Evolutionary conservation across 73 alveolate genomes (phyloP).

Genomic region (Paramecium biaurelia): DNA sequence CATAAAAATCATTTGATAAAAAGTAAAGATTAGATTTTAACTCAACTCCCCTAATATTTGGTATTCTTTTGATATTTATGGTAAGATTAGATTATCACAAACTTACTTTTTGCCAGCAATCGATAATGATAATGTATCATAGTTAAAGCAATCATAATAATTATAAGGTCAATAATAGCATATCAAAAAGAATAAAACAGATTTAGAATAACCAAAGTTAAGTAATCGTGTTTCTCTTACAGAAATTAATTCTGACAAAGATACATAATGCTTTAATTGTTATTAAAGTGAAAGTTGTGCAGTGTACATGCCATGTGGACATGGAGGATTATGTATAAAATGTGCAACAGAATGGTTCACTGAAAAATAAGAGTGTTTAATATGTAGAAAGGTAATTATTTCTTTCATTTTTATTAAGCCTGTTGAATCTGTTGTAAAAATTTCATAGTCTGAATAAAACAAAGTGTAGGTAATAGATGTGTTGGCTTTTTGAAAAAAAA

Average conservation of each 20-base stretch:
- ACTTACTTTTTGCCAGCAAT: slow-evolving; percentile 6
- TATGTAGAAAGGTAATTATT: slow-evolving; percentile 26
- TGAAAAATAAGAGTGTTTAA: slow-evolving; percentile 9
- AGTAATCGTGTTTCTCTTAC: background rate
- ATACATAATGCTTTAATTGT: slow-evolving; percentile 7
- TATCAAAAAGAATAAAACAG: background rate
- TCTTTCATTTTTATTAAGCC: background rate
- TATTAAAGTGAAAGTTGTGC: slow-evolving; percentile 24
- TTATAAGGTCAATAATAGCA: background rate
- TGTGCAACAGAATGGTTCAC: slow-evolving; percentile 27
- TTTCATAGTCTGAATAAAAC: background rate
- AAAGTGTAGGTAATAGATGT: slow-evolving; percentile 17
- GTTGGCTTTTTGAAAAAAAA: slow-evolving; percentile 17
- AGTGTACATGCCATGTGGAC: slow-evolving; percentile 43
- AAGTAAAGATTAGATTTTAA: background rate
- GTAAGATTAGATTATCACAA: slow-evolving; percentile 9
- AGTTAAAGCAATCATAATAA: background rate
- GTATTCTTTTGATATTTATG: background rate
- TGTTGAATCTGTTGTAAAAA: slow-evolving; percentile 27
- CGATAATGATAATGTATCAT: background rate
- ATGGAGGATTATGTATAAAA: slow-evolving; percentile 36
- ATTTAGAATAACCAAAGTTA: background rate
- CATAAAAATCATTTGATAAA: background rate
- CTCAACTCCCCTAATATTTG: background rate
- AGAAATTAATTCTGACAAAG: background rate